These are phyloP conservation scores for Blastocystis sp. DNA, from an alignment of 352 stramenopile genomes.

Conservation along the genomic window DNA sequence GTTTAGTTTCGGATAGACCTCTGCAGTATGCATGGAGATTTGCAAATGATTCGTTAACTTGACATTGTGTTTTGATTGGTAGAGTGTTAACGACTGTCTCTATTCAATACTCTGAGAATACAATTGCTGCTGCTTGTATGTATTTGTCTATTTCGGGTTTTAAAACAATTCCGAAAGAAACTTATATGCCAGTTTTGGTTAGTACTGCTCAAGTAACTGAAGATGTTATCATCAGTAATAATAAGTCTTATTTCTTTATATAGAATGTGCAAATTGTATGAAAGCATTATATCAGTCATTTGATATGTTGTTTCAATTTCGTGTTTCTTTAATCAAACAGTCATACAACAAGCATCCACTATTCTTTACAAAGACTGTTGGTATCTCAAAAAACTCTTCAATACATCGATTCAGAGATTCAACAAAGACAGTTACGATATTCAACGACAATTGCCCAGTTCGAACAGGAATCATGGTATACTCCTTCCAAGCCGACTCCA, in stretches of 20 bases:
- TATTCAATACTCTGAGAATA: constrained; percentile 45
- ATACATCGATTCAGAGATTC: not conserved
- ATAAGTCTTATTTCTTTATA: not conserved
- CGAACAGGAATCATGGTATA: not conserved
- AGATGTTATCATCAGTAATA: not conserved
- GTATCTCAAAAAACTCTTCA: not conserved
- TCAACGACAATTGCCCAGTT: not conserved
- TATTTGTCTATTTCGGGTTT: constrained; percentile 17
- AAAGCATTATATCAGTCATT: constrained; percentile 47
- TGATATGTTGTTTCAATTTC: constrained; percentile 20
- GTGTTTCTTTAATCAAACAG: constrained; percentile 62
- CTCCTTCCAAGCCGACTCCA: not conserved
- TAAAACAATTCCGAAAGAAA: not conserved
- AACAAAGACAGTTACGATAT: not conserved
- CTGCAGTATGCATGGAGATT: constrained; percentile 42
- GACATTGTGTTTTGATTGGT: not conserved
- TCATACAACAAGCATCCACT: not conserved
- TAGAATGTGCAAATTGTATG: constrained; percentile 17
- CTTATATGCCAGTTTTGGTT: not conserved
- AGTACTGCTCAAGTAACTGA: not conserved
- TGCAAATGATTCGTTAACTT: constrained; percentile 22
- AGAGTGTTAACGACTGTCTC: constrained; percentile 9
- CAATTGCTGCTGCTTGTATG: constrained; percentile 47
- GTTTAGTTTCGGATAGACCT: not conserved
- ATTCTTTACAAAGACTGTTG: constrained; percentile 4